Percentiles rank a stretch among this genome's conserved stretches.
These are phyloP conservation scores for Yarrowia deformans DNA, from an alignment of 805 yeast genomes.

Conservation along the genomic window DNA sequence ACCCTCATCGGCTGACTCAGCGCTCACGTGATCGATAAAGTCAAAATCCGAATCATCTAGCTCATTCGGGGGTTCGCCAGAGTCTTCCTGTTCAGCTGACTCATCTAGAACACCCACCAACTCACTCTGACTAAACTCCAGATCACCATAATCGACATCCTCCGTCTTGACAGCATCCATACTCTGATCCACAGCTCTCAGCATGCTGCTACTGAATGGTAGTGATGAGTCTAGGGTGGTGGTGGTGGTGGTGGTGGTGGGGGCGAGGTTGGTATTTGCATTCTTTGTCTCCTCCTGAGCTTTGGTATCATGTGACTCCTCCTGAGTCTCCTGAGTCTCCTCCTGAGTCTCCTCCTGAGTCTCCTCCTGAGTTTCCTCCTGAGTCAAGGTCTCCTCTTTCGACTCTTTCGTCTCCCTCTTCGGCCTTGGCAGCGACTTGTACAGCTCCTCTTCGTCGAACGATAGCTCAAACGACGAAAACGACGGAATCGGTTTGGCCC, in stretches of 20 bases:
- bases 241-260: too few species aligned
- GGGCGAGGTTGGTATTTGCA: too few species aligned
- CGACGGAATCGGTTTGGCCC: slow-evolving; percentile 10
- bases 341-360: background rate
- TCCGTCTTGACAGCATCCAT: background rate
- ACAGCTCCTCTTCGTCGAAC: slow-evolving; percentile 22
- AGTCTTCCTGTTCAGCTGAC: background rate
- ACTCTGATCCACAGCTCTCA: slow-evolving; percentile 27
- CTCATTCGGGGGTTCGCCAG: background rate
- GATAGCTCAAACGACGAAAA: slow-evolving; percentile 28
- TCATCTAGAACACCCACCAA: background rate
- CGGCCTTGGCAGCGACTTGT: background rate
- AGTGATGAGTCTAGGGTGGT: background rate
- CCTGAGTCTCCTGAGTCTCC: background rate
- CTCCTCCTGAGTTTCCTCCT: background rate
- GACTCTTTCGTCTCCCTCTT: background rate
- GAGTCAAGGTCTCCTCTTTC: background rate
- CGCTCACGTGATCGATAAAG: background rate
- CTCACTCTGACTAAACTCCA: slow-evolving; percentile 19
- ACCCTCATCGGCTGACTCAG: background rate
- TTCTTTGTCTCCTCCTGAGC: too few species aligned
- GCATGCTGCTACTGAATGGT: slow-evolving; percentile 11
- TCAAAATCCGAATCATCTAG: slow-evolving; percentile 1
- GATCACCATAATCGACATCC: background rate
- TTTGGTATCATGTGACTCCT: too few species aligned